Base-by-base conservation (phyloP, 2,329 filamentous ascomycete species). In the Stachybotrys echinatus region DNA sequence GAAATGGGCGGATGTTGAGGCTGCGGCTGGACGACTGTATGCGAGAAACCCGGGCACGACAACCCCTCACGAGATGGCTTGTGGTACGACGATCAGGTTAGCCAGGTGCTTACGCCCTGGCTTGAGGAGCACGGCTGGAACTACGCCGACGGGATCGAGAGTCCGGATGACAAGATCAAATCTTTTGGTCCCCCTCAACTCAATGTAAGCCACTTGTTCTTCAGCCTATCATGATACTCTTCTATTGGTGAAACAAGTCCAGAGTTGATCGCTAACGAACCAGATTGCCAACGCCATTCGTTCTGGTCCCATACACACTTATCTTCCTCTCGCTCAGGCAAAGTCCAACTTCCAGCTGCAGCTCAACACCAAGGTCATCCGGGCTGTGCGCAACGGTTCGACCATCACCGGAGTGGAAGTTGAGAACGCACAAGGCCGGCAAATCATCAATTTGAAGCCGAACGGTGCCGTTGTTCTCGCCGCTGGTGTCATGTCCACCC, bases 301-400 rank as follows among this genome's bases (percentile, higher is more conserved):
- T 52, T 82, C 81, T 47, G 86, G 87, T 2, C 86, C 85, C n/a
- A 72, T 89, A 65, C 81, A 79, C 12, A 88, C 85, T 0, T 89
- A 89, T 60, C 77, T 89, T 2, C 80, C 84, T 4, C 73, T 76
- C 18, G 83, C 84, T 3, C 72, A 74, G 48, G 69, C 71, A 46
- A 74, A 81, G 49, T 66, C 71, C 8, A 87, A 88, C 68, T 89
- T 89, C 66, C 74, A 78, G 45, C 71, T 89, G 42, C 81, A 79
- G 69, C 77, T 78, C 22, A 80, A 83, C 56, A 85, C 84, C 2
- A 75, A 78, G 37, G 86, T 86, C 17, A 76, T 78, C 53, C 77
- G 85, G 40, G 75, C 89, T 18, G 68, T 87, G 14, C 81, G 87
- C 21, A 73, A 70, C 12, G 82, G 80, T 6, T 76, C 80, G 17